These are phyloP conservation scores for Pythium coloratum DNA, from an alignment of 352 stramenopile genomes.

Conservation along the genomic window DNA sequence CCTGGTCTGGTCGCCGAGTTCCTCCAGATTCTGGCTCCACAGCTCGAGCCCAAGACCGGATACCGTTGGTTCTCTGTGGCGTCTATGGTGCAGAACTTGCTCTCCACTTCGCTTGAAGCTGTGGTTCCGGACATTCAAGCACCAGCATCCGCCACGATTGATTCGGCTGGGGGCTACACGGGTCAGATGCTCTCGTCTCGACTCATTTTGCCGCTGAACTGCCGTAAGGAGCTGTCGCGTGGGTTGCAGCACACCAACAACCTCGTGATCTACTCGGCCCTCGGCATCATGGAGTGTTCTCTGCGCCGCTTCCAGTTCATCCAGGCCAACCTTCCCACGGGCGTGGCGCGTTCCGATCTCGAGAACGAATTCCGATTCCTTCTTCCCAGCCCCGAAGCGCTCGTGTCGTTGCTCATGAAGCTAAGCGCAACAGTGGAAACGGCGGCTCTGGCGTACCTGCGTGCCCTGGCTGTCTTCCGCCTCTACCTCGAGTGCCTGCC, in stretches of 20 bases:
- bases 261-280: constrained; percentile 71
- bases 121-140: constrained; percentile 28
- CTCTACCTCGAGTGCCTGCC: constrained; percentile 77
- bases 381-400: constrained; percentile 71
- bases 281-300: constrained; percentile 65
- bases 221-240: constrained; percentile 79
- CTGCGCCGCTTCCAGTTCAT: constrained; percentile 59
- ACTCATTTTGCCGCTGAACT: constrained; percentile 67
- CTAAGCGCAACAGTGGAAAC: constrained; percentile 47
- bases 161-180: constrained; percentile 22
- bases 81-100: constrained; percentile 67
- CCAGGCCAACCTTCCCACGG: constrained; percentile 19
- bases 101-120: constrained; percentile 52
- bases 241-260: constrained; percentile 75
- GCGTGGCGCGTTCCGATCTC: constrained; percentile 35
- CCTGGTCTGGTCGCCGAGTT: constrained; percentile 64
- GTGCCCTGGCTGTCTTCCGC: constrained; percentile 70
- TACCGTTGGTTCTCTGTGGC: constrained; percentile 81
- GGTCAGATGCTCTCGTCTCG: constrained; percentile 51
- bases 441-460: constrained; percentile 66
- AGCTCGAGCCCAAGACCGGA: constrained; percentile 69
- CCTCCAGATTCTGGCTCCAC: constrained; percentile 49
- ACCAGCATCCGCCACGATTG: neutral
- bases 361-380: constrained; percentile 69
- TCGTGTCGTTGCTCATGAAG: constrained; percentile 80